These are phyloP conservation scores for Ascochyta rabiei DNA, from an alignment of 2,329 filamentous ascomycete species.

Conservation along the genomic window DNA sequence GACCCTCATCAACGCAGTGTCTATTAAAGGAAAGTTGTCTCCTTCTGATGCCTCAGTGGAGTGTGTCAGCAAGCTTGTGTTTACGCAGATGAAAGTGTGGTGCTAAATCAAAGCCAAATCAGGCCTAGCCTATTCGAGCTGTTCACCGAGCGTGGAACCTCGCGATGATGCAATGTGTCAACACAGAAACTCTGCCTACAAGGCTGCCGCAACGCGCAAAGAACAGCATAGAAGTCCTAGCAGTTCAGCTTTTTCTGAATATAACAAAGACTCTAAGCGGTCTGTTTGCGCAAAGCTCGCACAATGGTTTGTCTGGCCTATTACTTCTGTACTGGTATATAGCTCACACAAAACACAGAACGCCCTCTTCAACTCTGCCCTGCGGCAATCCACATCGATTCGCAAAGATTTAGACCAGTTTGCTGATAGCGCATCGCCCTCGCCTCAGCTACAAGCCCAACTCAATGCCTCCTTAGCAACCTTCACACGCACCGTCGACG, in stretches of 20 bases:
- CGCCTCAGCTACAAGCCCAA: constrained; percentile 65
- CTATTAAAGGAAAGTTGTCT: no score
- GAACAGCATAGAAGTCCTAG: not conserved
- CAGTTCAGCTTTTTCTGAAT: not conserved
- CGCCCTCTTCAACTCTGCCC: constrained; percentile 81
- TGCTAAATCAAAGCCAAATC: not conserved
- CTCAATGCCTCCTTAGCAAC: constrained; percentile 66
- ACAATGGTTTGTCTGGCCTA: not conserved
- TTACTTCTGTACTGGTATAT: not conserved
- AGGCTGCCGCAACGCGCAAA: constrained; percentile 19
- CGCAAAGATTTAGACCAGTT: constrained; percentile 77
- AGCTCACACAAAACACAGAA: constrained; percentile 60
- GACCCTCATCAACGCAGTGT: no score
- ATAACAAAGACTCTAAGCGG: not conserved
- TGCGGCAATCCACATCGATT: constrained; percentile 82
- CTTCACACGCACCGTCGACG: constrained; percentile 88
- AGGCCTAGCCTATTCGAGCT: not conserved
- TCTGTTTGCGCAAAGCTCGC: no score
- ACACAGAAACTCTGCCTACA: constrained; percentile 23
- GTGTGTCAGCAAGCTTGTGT: no score
- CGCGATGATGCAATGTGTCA: constrained; percentile 45
- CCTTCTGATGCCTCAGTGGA: no score
- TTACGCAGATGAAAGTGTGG: no score
- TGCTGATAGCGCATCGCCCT: constrained; percentile 63
- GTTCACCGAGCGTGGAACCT: constrained; percentile 3